These are phyloP conservation scores for Santalum album DNA, from an alignment of 164 flowering plant species.

Conservation along the genomic window DNA sequence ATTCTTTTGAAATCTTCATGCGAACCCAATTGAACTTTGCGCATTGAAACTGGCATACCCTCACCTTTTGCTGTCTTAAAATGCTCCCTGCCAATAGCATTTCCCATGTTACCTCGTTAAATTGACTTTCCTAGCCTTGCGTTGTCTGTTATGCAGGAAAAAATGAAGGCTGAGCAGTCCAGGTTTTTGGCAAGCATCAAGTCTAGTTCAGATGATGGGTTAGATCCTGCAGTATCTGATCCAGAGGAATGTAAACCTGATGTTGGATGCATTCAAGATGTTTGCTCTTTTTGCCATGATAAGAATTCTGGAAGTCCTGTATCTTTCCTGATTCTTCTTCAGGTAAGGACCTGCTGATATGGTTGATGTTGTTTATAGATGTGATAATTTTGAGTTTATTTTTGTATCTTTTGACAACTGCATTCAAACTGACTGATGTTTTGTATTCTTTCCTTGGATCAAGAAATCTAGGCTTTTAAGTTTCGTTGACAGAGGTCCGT, in stretches of 20 bases:
- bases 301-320: slow-evolving; percentile 56
- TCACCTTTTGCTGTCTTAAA: too few species aligned
- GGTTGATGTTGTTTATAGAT: too few species aligned
- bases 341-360: slow-evolving; percentile 44
- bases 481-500: slow-evolving; percentile 60
- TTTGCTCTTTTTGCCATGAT: slow-evolving; percentile 90
- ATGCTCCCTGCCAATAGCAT: too few species aligned
- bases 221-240: slow-evolving; percentile 21
- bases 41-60: too few species aligned
- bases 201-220: slow-evolving; percentile 31
- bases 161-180: slow-evolving; percentile 87
- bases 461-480: slow-evolving; percentile 88
- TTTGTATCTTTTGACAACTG: not conserved
- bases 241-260: slow-evolving; percentile 24
- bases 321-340: slow-evolving; percentile 73
- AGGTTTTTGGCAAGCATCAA: slow-evolving; percentile 66
- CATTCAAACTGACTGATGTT: not conserved
- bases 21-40: too few species aligned
- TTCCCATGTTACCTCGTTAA: too few species aligned
- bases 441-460: slow-evolving; percentile 9
- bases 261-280: slow-evolving; percentile 24
- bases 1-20: too few species aligned
- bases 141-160: slow-evolving; percentile 45
- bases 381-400: not conserved
- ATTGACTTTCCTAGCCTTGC: not conserved